A percentile compares a stretch with the other conserved stretches of the same genome.
Evolutionary conservation across 2,329 filamentous ascomycete genomes (phyloP).

Genomic region (Fusarium chuoi): DNA sequence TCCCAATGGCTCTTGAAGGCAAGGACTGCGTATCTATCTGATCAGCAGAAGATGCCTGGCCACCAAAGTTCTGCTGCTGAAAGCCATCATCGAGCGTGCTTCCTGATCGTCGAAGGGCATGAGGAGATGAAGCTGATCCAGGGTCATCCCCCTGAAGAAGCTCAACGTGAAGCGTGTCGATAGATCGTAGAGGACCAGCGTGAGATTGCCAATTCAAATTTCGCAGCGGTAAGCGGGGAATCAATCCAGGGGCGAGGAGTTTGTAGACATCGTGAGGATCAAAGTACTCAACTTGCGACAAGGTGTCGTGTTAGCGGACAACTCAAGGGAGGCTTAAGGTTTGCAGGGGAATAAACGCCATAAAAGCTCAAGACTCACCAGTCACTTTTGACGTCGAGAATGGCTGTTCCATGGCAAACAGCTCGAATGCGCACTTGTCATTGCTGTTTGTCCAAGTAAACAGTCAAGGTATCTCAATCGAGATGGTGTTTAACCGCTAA

Average conservation of each 20-base stretch:
- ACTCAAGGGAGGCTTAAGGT: background rate
- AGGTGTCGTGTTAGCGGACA: slow-evolving; percentile 32
- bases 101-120: slow-evolving; percentile 46
- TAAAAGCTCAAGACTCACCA: slow-evolving; percentile 57
- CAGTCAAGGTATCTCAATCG: slow-evolving; percentile 24
- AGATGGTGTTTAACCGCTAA: slow-evolving; percentile 27
- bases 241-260: slow-evolving; percentile 79
- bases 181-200: slow-evolving; percentile 88
- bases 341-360: background rate
- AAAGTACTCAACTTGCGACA: slow-evolving; percentile 84
- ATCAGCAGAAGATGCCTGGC: slow-evolving; percentile 53
- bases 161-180: slow-evolving; percentile 91
- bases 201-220: slow-evolving; percentile 99
- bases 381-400: slow-evolving; percentile 82
- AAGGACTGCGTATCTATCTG: slow-evolving; percentile 50
- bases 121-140: slow-evolving; percentile 47
- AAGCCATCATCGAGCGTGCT: slow-evolving; percentile 67
- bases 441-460: slow-evolving; percentile 39
- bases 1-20: slow-evolving; percentile 48
- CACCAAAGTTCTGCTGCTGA: slow-evolving; percentile 64
- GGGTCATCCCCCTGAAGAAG: slow-evolving; percentile 73
- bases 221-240: slow-evolving; percentile 82
- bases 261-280: slow-evolving; percentile 92
- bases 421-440: slow-evolving; percentile 43
- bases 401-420: slow-evolving; percentile 69